Percentiles rank a stretch among this genome's conserved stretches.
Conservation (phyloP, 1,284 basidiomycete species). For the Sanghuangporus sanghuang region DNA sequence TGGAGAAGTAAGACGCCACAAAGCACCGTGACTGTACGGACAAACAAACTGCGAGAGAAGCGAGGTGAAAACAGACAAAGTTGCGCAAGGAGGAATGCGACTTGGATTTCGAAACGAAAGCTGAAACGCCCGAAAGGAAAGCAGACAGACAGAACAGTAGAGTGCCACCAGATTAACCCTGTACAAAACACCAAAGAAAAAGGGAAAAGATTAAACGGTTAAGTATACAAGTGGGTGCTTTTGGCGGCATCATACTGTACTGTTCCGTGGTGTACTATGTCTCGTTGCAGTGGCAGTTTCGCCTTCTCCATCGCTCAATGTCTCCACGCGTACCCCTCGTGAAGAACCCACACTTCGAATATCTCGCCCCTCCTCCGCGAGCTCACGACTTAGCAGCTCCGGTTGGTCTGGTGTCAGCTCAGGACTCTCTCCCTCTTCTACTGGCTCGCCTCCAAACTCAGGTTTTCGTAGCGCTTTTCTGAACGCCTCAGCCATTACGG, state of each 20-base stretch:
- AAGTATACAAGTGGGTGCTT: not conserved
- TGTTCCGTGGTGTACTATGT: constrained; percentile 8
- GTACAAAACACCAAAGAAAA: not conserved
- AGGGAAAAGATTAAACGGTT: not conserved
- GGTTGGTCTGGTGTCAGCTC: constrained; percentile 38
- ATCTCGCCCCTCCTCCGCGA: constrained; percentile 79
- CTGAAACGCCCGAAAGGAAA: not conserved
- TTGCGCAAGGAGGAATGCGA: not conserved
- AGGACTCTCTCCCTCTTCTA: constrained; percentile 64
- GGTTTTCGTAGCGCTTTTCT: constrained; percentile 78
- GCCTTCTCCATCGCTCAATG: constrained; percentile 27
- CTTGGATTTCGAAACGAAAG: not conserved
- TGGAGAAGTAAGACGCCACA: not conserved
- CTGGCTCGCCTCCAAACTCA: constrained; percentile 62
- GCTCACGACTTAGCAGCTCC: constrained; percentile 55
- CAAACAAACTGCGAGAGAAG: not conserved
- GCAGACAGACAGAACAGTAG: not conserved
- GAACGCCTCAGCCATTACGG: constrained; percentile 86
- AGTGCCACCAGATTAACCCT: not conserved
- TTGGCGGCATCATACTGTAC: constrained; percentile 4
- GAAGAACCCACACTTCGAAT: constrained; percentile 74
- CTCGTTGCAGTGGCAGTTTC: constrained; percentile 6
- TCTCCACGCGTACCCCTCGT: constrained; percentile 72
- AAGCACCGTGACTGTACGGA: not conserved
- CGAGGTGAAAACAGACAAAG: not conserved